A percentile compares a stretch with the other conserved stretches of the same genome.
Conservation (phyloP, 1,284 basidiomycete genomes). For the Calocybe gambosa region DNA sequence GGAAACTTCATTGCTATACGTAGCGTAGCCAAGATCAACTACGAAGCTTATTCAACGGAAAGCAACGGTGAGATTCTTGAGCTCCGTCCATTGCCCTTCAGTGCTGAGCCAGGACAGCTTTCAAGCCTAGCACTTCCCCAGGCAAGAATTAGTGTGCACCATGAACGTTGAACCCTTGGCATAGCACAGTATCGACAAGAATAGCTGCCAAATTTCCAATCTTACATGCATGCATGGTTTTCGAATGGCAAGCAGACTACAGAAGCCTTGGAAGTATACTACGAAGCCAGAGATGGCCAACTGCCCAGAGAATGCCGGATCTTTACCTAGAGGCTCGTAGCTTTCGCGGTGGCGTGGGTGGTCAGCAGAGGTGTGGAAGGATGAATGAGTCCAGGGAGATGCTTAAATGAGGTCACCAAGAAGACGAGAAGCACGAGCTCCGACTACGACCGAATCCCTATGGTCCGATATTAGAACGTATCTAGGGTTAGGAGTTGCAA, state of each 20-base stretch:
- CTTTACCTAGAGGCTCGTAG: not conserved
- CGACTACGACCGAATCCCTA: constrained; percentile 9
- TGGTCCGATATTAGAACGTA: constrained; percentile 10
- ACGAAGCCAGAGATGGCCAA: not conserved
- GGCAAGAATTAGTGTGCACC: no score
- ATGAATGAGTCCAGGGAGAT: not conserved
- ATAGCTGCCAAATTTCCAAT: not conserved
- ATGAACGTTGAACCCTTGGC: no score
- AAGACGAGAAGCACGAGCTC: constrained; percentile 1
- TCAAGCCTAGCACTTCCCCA: no score
- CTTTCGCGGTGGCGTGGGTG: not conserved
- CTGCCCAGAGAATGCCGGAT: no score
- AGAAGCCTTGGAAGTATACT: no score
- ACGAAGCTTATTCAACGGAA: no score
- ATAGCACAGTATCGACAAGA: not conserved
- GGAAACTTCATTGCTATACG: no score
- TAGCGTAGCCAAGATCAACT: no score
- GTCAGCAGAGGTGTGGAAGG: not conserved
- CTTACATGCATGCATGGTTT: not conserved
- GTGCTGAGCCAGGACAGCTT: no score
- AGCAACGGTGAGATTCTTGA: no score
- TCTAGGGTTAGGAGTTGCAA: constrained; percentile 20
- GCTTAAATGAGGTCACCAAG: not conserved
- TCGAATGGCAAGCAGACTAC: no score
- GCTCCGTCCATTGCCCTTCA: no score